Evolutionary conservation across 2,329 filamentous ascomycete species (phyloP), one percentile per base, ranked within the genome.

Genomic region (Trichophyton simii): DNA sequence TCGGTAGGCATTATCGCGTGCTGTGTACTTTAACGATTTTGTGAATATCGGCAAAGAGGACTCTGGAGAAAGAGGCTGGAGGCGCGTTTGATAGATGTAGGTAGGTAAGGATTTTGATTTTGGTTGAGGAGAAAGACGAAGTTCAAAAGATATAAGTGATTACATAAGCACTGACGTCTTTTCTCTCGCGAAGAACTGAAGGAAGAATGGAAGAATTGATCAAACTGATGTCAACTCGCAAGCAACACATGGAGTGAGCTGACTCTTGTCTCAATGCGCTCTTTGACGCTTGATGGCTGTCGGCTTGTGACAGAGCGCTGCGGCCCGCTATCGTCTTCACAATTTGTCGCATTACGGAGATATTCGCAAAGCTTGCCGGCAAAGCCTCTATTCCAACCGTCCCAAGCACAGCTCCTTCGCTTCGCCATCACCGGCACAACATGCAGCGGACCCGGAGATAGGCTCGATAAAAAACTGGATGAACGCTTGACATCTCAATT

Each of bases 401-500:
- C 68, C 44, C 65, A 68, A 22, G 68, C 71, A 20, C 67, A 73
- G 59, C 55, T 73, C 55, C 64, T 74, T 44, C 70, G 71, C 60
- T 74, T 70, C 64, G 65, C 68, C 11, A 55, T 75, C 41, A 72
- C 64, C 7, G 67, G 67, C 31, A 68, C 63, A 22, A 65, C 64
- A 34, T 54, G 62, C 50, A 34, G 60, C 18, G 18, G 52, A 31
- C 28, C 60, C 7, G 55, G 66, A 36, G 18, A 60, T 3, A 54
- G 58, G 3, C 41, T 34, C 15, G 60, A 61, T 11, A 11, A 58
- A 4, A 55, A 61, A 2, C 31, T 67, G 25, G 64, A 68, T 46
- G 31, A 59, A 41, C 55, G 65, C 8, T 57, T 71, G 18, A 60
- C 62, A 13, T 61, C 65, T 3, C 58, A 67, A 4, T 68, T 74